Percentiles rank a stretch among this genome's conserved stretches.
These are phyloP conservation scores for Suillus subluteus DNA, from an alignment of 768 basidiomycete species.

Conservation along the genomic window DNA sequence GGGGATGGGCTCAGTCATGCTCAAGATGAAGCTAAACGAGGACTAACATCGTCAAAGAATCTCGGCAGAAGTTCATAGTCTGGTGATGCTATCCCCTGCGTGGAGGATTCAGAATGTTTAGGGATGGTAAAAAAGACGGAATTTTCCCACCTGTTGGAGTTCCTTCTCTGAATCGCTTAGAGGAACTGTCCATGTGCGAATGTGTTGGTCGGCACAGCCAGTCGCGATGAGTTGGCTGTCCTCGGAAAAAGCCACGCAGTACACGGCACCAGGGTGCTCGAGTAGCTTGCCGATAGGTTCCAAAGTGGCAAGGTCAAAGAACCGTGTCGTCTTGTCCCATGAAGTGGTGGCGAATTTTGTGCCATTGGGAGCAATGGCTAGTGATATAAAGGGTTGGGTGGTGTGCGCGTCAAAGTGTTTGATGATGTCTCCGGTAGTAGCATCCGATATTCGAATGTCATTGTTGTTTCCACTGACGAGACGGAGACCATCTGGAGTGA, in stretches of 20 bases:
- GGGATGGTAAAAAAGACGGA: background rate
- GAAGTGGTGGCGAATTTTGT: background rate
- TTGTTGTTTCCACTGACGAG: background rate
- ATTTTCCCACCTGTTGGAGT: background rate
- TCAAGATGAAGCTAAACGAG: background rate
- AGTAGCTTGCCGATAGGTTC: background rate
- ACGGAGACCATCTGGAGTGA: background rate
- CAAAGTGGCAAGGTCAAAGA: background rate
- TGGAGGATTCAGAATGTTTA: background rate
- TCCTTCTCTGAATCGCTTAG: too few relatives aligned
- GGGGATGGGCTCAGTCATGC: background rate
- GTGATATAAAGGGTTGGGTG: background rate
- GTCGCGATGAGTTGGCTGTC: background rate
- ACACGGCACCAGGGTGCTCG: background rate
- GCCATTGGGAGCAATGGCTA: slow-evolving; percentile 1
- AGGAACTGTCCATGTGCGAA: too few relatives aligned
- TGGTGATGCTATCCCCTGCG: background rate
- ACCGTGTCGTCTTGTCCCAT: background rate
- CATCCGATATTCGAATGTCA: background rate
- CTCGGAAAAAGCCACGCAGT: background rate
- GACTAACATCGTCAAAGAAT: background rate
- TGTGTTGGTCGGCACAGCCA: background rate
- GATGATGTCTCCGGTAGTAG: background rate
- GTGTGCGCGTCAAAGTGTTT: background rate
- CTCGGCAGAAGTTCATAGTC: background rate